Conservation (phyloP, 805 yeast species). For the Candida stauntonica region DNA sequence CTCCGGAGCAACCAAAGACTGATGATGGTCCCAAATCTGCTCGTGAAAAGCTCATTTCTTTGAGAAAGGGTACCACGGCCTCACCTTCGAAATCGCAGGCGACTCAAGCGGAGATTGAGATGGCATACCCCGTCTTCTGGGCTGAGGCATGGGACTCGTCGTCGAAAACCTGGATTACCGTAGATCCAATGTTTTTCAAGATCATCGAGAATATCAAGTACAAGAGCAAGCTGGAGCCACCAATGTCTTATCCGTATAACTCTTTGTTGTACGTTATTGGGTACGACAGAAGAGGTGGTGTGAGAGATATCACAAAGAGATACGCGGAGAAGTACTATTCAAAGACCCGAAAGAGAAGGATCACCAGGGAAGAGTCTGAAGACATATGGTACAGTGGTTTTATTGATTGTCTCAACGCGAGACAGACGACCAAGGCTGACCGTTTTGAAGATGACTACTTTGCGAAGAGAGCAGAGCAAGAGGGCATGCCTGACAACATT, state of each 20-base stretch:
- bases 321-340: slow-evolving; percentile 71
- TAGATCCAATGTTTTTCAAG: slow-evolving; percentile 71
- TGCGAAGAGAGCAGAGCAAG: slow-evolving; percentile 55
- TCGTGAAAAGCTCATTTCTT: slow-evolving; percentile 15
- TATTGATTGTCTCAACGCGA: slow-evolving; percentile 21
- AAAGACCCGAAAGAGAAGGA: slow-evolving; percentile 67
- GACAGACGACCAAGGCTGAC: slow-evolving; percentile 24
- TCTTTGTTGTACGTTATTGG: slow-evolving; percentile 74
- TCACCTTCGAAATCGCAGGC: slow-evolving; percentile 8
- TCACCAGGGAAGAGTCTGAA: slow-evolving; percentile 53
- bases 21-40: slow-evolving; percentile 3
- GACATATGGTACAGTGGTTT: slow-evolving; percentile 55
- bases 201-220: slow-evolving; percentile 57
- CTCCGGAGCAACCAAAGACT: not conserved
- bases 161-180: slow-evolving; percentile 71
- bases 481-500: slow-evolving; percentile 83
- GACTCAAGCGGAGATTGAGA: slow-evolving; percentile 22
- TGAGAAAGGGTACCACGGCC: slow-evolving; percentile 20
- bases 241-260: slow-evolving; percentile 51
- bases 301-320: slow-evolving; percentile 80
- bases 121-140: slow-evolving; percentile 77
- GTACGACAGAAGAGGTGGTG: slow-evolving; percentile 58
- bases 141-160: slow-evolving; percentile 87
- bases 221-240: slow-evolving; percentile 69
- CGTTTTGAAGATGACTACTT: slow-evolving; percentile 59